These are phyloP conservation scores for Coniferiporia sulphurascens DNA, from an alignment of 1,284 basidiomycete genomes.

Conservation along the genomic window DNA sequence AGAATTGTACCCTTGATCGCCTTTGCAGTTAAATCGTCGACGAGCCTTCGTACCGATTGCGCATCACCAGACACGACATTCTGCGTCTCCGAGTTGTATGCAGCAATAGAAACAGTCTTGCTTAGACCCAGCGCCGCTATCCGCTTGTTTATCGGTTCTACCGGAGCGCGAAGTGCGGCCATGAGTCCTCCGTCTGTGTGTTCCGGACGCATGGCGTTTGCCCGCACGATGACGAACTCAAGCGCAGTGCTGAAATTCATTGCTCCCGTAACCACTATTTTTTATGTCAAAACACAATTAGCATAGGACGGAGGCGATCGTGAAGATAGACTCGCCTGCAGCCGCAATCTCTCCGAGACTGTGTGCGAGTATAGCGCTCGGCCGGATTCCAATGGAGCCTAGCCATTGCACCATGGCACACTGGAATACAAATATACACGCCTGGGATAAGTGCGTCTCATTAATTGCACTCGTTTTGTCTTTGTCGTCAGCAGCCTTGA, in stretches of 20 bases:
- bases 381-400: slow-evolving; percentile 26
- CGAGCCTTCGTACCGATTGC: slow-evolving; percentile 26
- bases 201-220: slow-evolving; percentile 29
- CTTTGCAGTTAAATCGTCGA: slow-evolving; percentile 27
- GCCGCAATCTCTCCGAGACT: slow-evolving; percentile 36
- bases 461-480: slow-evolving; percentile 23
- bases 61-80: slow-evolving; percentile 32
- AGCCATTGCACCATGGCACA: slow-evolving; percentile 31
- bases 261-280: slow-evolving; percentile 21
- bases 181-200: slow-evolving; percentile 28
- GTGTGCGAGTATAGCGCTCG: slow-evolving; percentile 32
- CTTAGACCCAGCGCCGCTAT: slow-evolving; percentile 26
- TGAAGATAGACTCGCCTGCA: slow-evolving; percentile 26
- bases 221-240: slow-evolving; percentile 30
- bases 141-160: slow-evolving; percentile 20
- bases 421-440: slow-evolving; percentile 35
- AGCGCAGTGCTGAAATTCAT: slow-evolving; percentile 29
- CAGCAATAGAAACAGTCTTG: slow-evolving; percentile 27
- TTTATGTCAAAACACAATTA: slow-evolving; percentile 16
- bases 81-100: slow-evolving; percentile 28
- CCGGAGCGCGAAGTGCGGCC: slow-evolving; percentile 29
- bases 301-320: neutral
- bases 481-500: slow-evolving; percentile 20
- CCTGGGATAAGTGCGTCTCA: slow-evolving; percentile 30
- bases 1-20: slow-evolving; percentile 28